These are phyloP conservation scores for Eucalyptus camaldulensis DNA, from an alignment of 345 rosid species.

Conservation along the genomic window DNA sequence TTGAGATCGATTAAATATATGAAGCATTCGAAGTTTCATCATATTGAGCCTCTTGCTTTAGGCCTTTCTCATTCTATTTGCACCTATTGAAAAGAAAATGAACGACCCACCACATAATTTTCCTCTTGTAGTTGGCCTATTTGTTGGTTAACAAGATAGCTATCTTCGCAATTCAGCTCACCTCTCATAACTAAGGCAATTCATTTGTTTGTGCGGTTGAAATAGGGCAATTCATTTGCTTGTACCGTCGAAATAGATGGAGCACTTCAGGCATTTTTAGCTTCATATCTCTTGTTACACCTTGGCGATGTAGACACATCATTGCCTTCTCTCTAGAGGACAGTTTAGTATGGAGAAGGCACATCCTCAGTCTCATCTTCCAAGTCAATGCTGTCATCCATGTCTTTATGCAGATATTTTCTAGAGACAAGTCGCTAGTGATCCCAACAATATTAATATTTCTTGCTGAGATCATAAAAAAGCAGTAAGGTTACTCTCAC, in stretches of 20 bases:
- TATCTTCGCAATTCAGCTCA: accelerated
- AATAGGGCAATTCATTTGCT: too few relatives aligned
- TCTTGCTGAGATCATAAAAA: accelerated
- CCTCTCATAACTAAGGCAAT: background rate
- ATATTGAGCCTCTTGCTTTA: accelerated
- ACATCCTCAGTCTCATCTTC: background rate
- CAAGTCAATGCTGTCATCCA: background rate
- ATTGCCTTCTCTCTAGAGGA: background rate
- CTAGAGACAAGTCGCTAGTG: accelerated
- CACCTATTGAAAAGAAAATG: accelerated
- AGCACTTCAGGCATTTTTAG: accelerated
- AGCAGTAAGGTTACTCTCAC: background rate
- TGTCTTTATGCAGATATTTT: background rate
- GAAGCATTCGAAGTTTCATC: accelerated
- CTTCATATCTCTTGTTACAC: background rate
- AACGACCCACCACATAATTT: accelerated
- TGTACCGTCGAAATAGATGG: background rate
- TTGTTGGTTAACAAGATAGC: background rate
- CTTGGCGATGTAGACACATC: accelerated
- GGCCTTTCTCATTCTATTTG: background rate
- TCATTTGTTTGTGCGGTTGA: background rate
- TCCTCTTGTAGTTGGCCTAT: background rate
- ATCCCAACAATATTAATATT: accelerated
- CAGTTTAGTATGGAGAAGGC: accelerated
- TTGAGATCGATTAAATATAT: accelerated